Conservation (phyloP, 805 yeast genomes). For the Saccharomycopsis fodiens region DNA sequence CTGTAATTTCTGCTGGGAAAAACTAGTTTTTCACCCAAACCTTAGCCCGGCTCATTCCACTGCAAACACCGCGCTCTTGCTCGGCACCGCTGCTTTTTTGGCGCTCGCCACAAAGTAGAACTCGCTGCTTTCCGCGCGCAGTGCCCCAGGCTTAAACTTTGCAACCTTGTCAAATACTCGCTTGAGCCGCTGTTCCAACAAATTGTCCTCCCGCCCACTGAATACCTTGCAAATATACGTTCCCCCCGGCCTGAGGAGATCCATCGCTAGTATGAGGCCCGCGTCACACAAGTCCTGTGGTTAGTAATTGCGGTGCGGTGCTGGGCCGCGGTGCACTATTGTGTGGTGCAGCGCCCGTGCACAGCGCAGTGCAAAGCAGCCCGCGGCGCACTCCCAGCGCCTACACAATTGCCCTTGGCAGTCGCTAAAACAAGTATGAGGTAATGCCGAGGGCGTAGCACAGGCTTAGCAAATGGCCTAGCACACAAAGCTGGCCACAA, state of each 20-base stretch:
- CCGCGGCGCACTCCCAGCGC: no score
- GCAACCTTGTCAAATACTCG: slow-evolving; percentile 54
- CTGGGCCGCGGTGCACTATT: no score
- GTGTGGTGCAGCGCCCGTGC: no score
- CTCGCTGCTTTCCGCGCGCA: slow-evolving; percentile 74
- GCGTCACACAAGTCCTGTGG: slow-evolving; percentile 81
- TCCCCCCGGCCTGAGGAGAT: slow-evolving; percentile 65
- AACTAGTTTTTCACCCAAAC: not conserved
- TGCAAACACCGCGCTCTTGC: slow-evolving; percentile 38
- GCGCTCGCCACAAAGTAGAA: slow-evolving; percentile 68
- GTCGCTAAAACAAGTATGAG: not conserved
- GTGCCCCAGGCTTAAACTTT: slow-evolving; percentile 74
- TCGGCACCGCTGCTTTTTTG: slow-evolving; percentile 33
- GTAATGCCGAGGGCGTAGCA: no score
- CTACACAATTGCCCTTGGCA: slow-evolving; percentile 19
- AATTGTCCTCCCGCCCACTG: slow-evolving; percentile 70
- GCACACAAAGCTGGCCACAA: no score
- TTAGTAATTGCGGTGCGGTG: slow-evolving; percentile 15
- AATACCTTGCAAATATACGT: slow-evolving; percentile 74
- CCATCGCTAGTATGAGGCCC: slow-evolving; percentile 69
- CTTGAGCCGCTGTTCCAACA: slow-evolving; percentile 51
- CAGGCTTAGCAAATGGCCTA: no score
- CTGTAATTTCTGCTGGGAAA: not conserved
- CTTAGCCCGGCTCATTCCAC: not conserved
- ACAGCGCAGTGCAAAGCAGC: no score